Base-by-base conservation (phyloP, 2,329 filamentous ascomycete genomes). In the Chrysoporthe cubensis region DNA sequence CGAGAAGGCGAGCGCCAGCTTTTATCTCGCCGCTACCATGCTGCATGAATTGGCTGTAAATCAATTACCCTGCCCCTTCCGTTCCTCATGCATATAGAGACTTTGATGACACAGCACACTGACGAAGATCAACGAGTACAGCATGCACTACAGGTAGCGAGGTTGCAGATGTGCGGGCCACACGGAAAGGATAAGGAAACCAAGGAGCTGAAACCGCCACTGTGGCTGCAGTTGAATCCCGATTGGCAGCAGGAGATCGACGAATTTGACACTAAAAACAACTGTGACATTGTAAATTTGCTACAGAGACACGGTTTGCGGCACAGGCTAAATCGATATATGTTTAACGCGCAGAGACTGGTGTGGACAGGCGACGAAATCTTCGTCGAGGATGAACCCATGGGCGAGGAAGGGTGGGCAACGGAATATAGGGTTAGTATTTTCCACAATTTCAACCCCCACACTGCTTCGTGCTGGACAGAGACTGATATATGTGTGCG, bases 21-120 rank as follows among this genome's bases (percentile, higher is more conserved):
- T 64, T 5, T 37, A 40, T 14, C 18, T 70, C n/a, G 64, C 69
- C 4, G 62, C 50, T 21, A 62, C 50, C 14, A 66, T 70, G 14
- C 40, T 66, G n/a, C 69, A 70, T 50, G 69, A 70, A 52, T 26
- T 70, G 4, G 34, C 32, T 32, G 66, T 69, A 48, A 59, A 66
- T 69, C 7, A 37, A 34, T 6, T 44, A 1, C 5, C 9, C 37
- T 46, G 14, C 44, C 18, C 21, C 58, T 34, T 16, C 2, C 11
- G 9, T 6, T 16, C 5, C 13, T 37, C 18, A n/a, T 58, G 9
- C 16, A 34, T 13, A 9, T 2, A 7, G 3, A 58, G 7, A 16
- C 7, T 42, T 13, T 18, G 32, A 34, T 2, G 50, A 18, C 26
- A n/a, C 18, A 7, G 61, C n/a, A 37, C 18, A 16, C 48, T 62